These are phyloP conservation scores for Rhodomyrtus tomentosa DNA, from an alignment of 345 rosid species.

Conservation along the genomic window DNA sequence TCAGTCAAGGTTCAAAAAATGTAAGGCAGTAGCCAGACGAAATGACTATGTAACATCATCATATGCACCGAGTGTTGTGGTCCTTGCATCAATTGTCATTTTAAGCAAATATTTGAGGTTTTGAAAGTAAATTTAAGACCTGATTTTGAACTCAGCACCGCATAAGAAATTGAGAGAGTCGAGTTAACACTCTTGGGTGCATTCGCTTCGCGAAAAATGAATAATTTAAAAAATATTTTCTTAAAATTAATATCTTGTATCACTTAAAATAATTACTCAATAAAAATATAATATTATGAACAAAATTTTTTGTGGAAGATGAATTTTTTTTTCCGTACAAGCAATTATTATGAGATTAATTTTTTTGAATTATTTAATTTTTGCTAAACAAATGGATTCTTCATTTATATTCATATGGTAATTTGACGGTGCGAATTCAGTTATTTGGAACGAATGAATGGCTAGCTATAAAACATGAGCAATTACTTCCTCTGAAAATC, in stretches of 20 bases:
- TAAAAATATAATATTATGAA: too few species aligned
- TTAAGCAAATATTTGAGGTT: background rate
- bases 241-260: background rate
- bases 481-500: background rate
- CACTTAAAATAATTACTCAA: too few species aligned
- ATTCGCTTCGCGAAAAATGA: background rate
- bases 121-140: background rate
- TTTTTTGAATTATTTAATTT: background rate
- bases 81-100: background rate
- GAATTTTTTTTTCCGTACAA: rapidly evolving
- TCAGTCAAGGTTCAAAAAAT: background rate
- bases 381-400: background rate
- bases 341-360: too few species aligned
- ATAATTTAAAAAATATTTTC: background rate
- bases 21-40: too few species aligned
- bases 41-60: background rate
- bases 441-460: background rate
- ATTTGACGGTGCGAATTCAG: background rate
- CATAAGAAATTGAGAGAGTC: background rate
- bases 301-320: background rate
- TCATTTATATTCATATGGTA: background rate
- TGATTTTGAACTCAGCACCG: background rate
- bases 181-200: background rate
- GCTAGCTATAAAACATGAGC: background rate
- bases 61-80: background rate